Evolutionary conservation across 345 rosid species (phyloP).

Genomic region (Murraya koenigii): DNA sequence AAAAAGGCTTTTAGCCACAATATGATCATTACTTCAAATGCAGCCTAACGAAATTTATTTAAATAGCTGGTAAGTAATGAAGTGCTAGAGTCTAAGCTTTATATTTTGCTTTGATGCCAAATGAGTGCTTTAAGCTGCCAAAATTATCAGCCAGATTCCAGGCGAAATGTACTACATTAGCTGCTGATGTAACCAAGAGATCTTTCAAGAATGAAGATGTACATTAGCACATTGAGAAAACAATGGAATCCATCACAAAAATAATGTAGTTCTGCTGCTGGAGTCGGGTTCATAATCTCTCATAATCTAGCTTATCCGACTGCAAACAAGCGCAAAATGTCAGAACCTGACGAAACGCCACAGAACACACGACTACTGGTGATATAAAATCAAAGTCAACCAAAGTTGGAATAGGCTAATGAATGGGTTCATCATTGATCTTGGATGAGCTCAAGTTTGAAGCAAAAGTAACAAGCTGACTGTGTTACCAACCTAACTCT

Average conservation of each 20-base stretch:
- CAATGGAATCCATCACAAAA: background rate
- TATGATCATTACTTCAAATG: background rate
- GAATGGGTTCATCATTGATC: background rate
- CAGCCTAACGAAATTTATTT: background rate
- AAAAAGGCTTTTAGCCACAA: background rate
- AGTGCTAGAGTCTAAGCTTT: background rate
- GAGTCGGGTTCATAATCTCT: slow-evolving; percentile 48
- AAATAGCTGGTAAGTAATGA: too few relatives aligned
- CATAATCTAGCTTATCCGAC: slow-evolving; percentile 82
- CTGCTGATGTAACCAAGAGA: background rate
- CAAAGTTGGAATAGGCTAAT: background rate
- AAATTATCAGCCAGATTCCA: too few relatives aligned
- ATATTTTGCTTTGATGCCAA: background rate
- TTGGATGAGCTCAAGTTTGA: background rate
- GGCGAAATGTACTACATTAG: background rate
- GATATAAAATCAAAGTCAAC: background rate
- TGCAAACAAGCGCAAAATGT: slow-evolving; percentile 30
- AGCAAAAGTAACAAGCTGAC: background rate
- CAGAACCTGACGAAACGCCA: background rate
- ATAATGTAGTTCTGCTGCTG: background rate
- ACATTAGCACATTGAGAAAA: too few relatives aligned
- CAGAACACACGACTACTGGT: background rate
- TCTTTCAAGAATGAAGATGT: background rate
- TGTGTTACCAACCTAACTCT: background rate
- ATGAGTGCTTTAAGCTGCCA: too few relatives aligned